Percentiles rank a stretch among this genome's conserved stretches.
Conservation (phyloP, 2,329 filamentous ascomycete species). For the Sporothrix inflata region DNA sequence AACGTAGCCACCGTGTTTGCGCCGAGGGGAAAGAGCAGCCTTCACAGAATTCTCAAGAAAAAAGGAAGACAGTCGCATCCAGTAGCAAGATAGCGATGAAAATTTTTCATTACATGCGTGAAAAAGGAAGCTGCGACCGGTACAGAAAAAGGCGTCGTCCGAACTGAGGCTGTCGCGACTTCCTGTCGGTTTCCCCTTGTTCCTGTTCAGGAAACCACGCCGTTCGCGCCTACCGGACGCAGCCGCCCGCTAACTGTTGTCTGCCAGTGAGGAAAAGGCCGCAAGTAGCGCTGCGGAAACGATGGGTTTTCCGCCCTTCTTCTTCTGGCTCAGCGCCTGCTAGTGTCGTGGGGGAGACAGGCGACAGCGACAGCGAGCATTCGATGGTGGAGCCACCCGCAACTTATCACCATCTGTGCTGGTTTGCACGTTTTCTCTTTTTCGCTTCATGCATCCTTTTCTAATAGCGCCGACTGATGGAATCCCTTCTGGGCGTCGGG, state of each 20-base stretch:
- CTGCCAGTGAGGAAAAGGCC: constrained; percentile 23
- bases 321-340: not conserved
- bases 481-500: constrained; percentile 6
- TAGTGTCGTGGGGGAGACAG: constrained; percentile 17
- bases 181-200: not conserved
- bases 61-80: constrained; percentile 1
- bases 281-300: constrained; percentile 7
- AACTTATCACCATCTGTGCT: not conserved
- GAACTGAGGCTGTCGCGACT: not conserved
- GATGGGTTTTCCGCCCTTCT: not conserved
- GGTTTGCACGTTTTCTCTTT: not conserved
- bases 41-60: too few relatives aligned
- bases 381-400: constrained; percentile 23
- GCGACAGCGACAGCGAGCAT: constrained; percentile 15
- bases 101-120: constrained; percentile 1
- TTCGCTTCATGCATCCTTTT: not conserved
- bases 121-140: not conserved
- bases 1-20: not conserved
- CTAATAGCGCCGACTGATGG: not conserved
- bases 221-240: constrained; percentile 22
- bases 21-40: not conserved
- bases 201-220: constrained; percentile 12
- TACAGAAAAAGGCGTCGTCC: not conserved
- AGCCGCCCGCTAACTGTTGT: constrained; percentile 14
- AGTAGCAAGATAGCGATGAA: not conserved